These are phyloP conservation scores for Neurospora sp. DNA, from an alignment of 495 filamentous ascomycete species.

Conservation along the genomic window DNA sequence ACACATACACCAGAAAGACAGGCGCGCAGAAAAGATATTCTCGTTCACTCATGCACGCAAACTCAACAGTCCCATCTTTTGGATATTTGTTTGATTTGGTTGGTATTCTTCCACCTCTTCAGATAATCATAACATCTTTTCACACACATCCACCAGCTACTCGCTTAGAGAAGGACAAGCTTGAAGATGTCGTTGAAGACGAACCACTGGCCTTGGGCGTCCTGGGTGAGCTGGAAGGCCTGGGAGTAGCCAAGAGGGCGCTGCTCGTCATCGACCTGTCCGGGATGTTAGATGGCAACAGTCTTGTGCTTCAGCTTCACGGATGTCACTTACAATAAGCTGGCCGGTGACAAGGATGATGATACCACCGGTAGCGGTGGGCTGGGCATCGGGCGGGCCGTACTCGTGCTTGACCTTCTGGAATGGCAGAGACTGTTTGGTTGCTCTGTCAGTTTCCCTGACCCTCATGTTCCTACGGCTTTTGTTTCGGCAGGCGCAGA, in stretches of 20 bases:
- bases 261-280: constrained; percentile 69
- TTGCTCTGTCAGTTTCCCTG: constrained; percentile 1
- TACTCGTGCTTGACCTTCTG: constrained; percentile 62
- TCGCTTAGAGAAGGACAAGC: constrained; percentile 51
- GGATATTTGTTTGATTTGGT: neutral
- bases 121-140: neutral
- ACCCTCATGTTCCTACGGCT: neutral
- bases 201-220: constrained; percentile 60
- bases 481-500: neutral
- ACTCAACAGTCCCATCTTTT: neutral
- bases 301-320: neutral
- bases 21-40: neutral
- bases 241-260: constrained; percentile 79
- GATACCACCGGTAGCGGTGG: constrained; percentile 51
- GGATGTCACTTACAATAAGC: constrained; percentile 51
- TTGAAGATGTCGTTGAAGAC: constrained; percentile 91
- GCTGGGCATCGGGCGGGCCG: constrained; percentile 66
- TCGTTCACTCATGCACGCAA: neutral
- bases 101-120: neutral
- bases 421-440: constrained; percentile 62
- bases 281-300: neutral
- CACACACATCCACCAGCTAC: neutral
- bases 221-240: constrained; percentile 68
- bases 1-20: neutral
- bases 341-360: constrained; percentile 77